These are phyloP conservation scores for Cucumis melo DNA, from an alignment of 306 rosid species.

Conservation along the genomic window DNA sequence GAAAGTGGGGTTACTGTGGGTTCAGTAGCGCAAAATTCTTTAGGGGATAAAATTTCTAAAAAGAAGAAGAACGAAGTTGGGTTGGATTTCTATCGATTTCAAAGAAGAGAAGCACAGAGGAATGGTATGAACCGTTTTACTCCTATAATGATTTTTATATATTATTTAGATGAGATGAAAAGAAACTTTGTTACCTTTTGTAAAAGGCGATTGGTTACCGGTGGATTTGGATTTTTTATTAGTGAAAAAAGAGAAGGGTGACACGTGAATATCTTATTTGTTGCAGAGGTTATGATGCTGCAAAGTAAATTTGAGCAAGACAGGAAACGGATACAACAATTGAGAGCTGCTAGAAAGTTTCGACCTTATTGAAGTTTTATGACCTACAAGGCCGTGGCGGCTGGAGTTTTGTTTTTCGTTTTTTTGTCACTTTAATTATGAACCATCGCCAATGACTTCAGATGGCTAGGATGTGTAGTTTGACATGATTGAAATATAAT, in stretches of 20 bases:
- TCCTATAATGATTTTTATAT: background rate
- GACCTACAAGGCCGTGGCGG: background rate
- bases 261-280: background rate
- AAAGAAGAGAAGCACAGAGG: conserved; percentile 73
- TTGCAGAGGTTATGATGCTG: conserved; percentile 71
- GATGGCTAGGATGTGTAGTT: background rate
- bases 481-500: background rate
- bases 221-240: background rate
- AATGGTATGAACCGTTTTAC: conserved; percentile 32
- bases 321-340: conserved; percentile 64
- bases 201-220: background rate
- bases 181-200: no score
- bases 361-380: conserved; percentile 47
- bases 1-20: conserved; percentile 71
- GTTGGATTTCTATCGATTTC: conserved; percentile 72
- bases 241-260: background rate
- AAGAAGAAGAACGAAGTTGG: conserved; percentile 57
- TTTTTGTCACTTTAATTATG: background rate
- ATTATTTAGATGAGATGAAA: no score
- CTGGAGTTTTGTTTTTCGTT: background rate
- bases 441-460: background rate
- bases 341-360: conserved; percentile 81
- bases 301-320: conserved; percentile 82
- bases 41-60: conserved; percentile 42
- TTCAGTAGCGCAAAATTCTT: conserved; percentile 66